Conservation (phyloP, 1,284 basidiomycete species). For the Rhodotorula sp. region DNA sequence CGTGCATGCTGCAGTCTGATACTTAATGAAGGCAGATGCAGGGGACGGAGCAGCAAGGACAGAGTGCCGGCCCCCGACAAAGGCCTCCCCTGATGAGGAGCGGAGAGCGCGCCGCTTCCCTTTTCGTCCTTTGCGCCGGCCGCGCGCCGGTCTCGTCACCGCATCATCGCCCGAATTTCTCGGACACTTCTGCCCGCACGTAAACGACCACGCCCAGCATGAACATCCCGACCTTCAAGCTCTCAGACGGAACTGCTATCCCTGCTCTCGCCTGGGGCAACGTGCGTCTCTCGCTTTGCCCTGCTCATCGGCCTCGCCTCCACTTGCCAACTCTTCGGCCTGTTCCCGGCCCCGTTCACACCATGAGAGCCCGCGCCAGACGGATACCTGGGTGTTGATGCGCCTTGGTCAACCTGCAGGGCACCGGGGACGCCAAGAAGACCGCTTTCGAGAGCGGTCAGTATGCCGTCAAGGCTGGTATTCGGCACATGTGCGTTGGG, state of each 20-base stretch:
- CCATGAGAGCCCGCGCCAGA: no score
- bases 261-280: constrained; percentile 38
- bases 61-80: no score
- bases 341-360: no score
- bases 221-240: constrained; percentile 27
- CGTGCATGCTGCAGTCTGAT: no score
- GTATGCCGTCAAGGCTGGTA: constrained; percentile 35
- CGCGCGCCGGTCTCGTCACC: not conserved
- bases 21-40: no score
- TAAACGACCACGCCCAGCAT: constrained; percentile 1
- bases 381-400: no score
- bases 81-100: no score
- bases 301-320: not conserved
- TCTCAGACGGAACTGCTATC: constrained; percentile 40
- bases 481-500: constrained; percentile 26
- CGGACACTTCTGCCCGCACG: not conserved
- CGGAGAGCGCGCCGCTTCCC: no score
- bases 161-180: not conserved
- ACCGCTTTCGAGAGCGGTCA: constrained; percentile 31
- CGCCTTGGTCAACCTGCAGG: constrained; percentile 5
- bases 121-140: no score
- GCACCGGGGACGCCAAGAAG: constrained; percentile 41
- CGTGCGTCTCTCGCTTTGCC: constrained; percentile 1
- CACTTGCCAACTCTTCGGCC: no score
- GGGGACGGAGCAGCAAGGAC: no score